Evolutionary conservation across 1,284 basidiomycete species (phyloP).

Genomic region (Microbotryum lychnidis-dioicae): DNA sequence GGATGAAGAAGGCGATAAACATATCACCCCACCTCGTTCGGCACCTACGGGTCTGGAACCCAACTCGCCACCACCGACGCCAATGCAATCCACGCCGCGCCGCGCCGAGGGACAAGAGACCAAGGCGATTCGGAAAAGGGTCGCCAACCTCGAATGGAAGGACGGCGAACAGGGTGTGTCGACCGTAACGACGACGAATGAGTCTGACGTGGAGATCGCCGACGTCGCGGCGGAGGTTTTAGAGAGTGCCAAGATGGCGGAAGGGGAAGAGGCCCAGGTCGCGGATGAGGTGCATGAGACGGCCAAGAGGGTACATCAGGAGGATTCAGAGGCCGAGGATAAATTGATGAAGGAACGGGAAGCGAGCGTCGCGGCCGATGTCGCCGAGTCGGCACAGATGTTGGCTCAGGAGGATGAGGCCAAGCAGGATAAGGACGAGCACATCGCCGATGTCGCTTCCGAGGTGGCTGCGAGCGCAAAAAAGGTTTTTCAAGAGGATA

Average conservation of each 20-base stretch:
- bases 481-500: neutral
- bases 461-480: constrained; percentile 4
- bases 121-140: constrained; percentile 21
- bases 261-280: constrained; percentile 19
- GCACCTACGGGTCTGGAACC: neutral
- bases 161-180: neutral
- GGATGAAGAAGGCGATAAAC: neutral
- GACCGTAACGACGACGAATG: neutral
- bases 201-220: constrained; percentile 15
- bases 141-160: constrained; percentile 25
- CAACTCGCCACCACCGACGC: constrained; percentile 11
- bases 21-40: constrained; percentile 9
- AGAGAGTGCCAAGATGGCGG: constrained; percentile 9
- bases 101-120: constrained; percentile 24
- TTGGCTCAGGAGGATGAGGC: constrained; percentile 9
- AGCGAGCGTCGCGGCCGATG: neutral
- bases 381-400: constrained; percentile 7
- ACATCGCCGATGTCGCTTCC: neutral
- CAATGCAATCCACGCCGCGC: neutral
- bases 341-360: no score
- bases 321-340: neutral
- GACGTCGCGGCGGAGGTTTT: constrained; percentile 14
- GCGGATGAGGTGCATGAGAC: constrained; percentile 17
- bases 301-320: neutral
- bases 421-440: neutral